Evolutionary conservation across 441 rosid species (phyloP).

Genomic region (Erysimum cheiri): DNA sequence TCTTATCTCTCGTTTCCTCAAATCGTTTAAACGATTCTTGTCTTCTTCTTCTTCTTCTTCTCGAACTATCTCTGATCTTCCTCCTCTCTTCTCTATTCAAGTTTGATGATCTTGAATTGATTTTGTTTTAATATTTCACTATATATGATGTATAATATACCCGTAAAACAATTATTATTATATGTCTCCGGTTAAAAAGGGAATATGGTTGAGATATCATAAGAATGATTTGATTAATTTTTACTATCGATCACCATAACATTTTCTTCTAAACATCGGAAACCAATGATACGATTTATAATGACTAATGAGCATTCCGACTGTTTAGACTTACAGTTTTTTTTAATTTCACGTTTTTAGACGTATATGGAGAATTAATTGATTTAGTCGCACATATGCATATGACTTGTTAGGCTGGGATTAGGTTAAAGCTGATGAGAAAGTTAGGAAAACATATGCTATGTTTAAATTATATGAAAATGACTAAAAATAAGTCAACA

Average conservation of each 20-base stretch:
- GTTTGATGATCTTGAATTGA: slow-evolving; percentile 34
- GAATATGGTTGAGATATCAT: no score
- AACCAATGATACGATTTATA: neutral
- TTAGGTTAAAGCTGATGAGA: slow-evolving; percentile 35
- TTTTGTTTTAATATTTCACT: slow-evolving; percentile 5
- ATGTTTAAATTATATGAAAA: neutral
- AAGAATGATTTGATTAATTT: neutral
- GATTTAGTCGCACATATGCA: slow-evolving; percentile 8
- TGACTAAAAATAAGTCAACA: neutral
- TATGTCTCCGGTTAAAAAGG: no score
- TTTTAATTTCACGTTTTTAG: neutral
- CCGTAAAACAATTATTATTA: neutral
- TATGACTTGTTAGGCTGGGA: slow-evolving; percentile 1
- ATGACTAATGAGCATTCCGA: neutral
- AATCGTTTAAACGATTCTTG: slow-evolving; percentile 38
- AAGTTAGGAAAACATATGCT: slow-evolving; percentile 1
- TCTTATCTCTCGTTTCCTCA: slow-evolving; percentile 41
- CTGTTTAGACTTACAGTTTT: neutral
- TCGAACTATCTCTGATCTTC: slow-evolving; percentile 42
- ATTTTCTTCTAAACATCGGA: no score
- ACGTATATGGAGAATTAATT: neutral
- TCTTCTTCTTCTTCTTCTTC: slow-evolving; percentile 33
- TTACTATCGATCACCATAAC: neutral
- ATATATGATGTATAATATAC: neutral
- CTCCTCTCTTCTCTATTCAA: slow-evolving; percentile 44